Evolutionary conservation across 441 rosid genomes (phyloP).

Genomic region (Jatropha podagrica): DNA sequence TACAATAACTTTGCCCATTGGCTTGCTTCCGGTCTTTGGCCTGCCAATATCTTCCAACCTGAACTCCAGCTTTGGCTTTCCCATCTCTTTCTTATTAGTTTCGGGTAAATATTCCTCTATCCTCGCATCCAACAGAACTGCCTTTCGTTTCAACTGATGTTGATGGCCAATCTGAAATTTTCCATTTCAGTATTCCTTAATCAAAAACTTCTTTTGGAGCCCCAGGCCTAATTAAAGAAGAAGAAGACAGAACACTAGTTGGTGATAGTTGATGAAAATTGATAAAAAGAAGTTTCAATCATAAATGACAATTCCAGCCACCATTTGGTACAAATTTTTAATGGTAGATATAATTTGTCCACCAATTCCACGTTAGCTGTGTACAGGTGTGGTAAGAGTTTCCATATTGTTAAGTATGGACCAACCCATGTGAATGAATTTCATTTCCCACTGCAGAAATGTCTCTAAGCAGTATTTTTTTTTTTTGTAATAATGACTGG

Average conservation of each 20-base stretch:
- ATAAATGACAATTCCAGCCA: conserved; percentile 21
- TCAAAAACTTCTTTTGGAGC: not conserved
- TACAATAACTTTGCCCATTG: too few species aligned
- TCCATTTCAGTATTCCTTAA: not conserved
- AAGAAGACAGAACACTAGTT: not conserved
- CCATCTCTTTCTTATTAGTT: not conserved
- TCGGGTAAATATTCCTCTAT: not conserved
- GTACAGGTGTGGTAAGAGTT: not conserved
- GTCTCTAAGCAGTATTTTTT: not conserved
- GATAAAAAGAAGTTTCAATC: not conserved
- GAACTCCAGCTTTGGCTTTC: not conserved
- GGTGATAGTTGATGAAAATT: conserved; percentile 8
- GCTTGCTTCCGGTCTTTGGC: too few species aligned
- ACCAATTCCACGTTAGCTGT: conserved; percentile 7
- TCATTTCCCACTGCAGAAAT: not conserved
- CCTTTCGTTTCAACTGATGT: not conserved
- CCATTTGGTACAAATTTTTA: not conserved
- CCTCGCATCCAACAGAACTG: not conserved
- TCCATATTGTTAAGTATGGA: not conserved
- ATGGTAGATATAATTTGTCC: not conserved
- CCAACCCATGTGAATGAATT: conserved; percentile 17
- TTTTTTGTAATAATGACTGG: not conserved
- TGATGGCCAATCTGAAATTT: not conserved
- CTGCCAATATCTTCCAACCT: too few species aligned
- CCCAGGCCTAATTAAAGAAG: not conserved